A percentile compares a stretch with the other conserved stretches of the same genome.
Conservation (phyloP, 345 rosid genomes). For the Excoecaria agallocha region DNA sequence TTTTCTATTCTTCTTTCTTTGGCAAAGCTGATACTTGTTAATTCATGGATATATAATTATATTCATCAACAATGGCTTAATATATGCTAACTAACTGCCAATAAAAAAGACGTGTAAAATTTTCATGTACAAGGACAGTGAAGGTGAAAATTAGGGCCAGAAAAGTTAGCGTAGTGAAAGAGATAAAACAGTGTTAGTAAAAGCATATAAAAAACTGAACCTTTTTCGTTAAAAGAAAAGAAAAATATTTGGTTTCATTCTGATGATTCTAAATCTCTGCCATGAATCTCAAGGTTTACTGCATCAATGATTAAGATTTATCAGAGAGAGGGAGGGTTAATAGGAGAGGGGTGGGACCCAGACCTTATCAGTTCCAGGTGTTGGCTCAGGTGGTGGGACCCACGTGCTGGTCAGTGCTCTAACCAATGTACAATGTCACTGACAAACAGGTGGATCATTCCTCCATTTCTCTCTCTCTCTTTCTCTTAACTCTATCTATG, state of each 20-base stretch:
- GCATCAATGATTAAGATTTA: slow-evolving; percentile 49
- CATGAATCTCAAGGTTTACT: slow-evolving; percentile 41
- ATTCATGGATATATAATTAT: too few relatives aligned
- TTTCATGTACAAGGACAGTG: neutral
- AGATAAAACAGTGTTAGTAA: slow-evolving; percentile 36
- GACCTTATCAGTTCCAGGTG: slow-evolving; percentile 64
- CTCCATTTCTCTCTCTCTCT: neutral
- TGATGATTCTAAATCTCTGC: slow-evolving; percentile 28
- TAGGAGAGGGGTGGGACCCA: slow-evolving; percentile 35
- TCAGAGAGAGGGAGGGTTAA: slow-evolving; percentile 17
- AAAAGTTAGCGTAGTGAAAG: slow-evolving; percentile 19
- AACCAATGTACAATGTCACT: slow-evolving; percentile 62
- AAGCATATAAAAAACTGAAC: too few relatives aligned
- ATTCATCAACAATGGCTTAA: too few relatives aligned
- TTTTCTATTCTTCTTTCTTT: neutral
- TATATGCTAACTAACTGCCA: too few relatives aligned
- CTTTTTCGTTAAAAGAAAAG: neutral
- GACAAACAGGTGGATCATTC: slow-evolving; percentile 59
- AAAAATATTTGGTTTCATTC: neutral
- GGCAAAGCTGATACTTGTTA: neutral
- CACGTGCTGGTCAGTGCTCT: slow-evolving; percentile 54
- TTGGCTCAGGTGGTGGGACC: slow-evolving; percentile 65
- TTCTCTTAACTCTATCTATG: neutral
- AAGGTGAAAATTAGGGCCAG: slow-evolving; percentile 2
- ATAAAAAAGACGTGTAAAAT: too few relatives aligned